Evolutionary conservation across 257 asterid species (phyloP).

Genomic region (Euphrasia confusa): DNA sequence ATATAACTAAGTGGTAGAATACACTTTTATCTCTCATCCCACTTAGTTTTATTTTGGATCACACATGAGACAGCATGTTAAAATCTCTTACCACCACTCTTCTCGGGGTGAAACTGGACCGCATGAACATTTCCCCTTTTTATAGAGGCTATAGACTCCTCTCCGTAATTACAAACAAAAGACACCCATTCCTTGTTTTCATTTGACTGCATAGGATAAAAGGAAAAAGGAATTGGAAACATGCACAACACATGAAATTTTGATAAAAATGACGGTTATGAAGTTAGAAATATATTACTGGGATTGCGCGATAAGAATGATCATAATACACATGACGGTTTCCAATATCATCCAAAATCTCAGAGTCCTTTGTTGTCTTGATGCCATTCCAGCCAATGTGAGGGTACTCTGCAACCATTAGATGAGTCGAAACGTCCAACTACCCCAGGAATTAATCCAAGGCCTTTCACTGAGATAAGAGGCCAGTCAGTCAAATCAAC

Average conservation of each 20-base stretch:
- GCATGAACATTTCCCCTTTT: conserved; percentile 89
- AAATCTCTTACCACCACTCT: conserved; percentile 76
- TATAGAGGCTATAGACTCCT: conserved; percentile 71
- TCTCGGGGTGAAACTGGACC: conserved; percentile 97
- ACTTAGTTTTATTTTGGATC: conserved; percentile 3
- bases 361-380: conserved; percentile 46
- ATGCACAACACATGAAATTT: conserved; percentile 2
- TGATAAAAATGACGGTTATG: conserved; percentile 2
- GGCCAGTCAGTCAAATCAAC: conserved; percentile 17
- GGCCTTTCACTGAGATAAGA: conserved; percentile 72
- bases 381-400: conserved; percentile 98
- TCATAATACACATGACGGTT: conserved; percentile 87
- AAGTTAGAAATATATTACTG: conserved; percentile 41
- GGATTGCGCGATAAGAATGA: conserved; percentile 90
- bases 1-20: too few relatives aligned
- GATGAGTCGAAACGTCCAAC: conserved; percentile 94
- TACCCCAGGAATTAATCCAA: conserved; percentile 89
- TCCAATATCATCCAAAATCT: conserved; percentile 76
- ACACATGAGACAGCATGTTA: neutral
- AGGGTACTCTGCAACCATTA: conserved; percentile 74
- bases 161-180: conserved; percentile 78
- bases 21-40: too few relatives aligned
- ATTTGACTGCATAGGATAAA: conserved; percentile 49
- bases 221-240: neutral
- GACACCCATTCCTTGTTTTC: conserved; percentile 87